Percentiles rank a stretch among this genome's conserved stretches.
phyloP scores from a whole-genome alignment of 1,284 basidiomycete genomes.

The Puccinia novopanici region DNA sequence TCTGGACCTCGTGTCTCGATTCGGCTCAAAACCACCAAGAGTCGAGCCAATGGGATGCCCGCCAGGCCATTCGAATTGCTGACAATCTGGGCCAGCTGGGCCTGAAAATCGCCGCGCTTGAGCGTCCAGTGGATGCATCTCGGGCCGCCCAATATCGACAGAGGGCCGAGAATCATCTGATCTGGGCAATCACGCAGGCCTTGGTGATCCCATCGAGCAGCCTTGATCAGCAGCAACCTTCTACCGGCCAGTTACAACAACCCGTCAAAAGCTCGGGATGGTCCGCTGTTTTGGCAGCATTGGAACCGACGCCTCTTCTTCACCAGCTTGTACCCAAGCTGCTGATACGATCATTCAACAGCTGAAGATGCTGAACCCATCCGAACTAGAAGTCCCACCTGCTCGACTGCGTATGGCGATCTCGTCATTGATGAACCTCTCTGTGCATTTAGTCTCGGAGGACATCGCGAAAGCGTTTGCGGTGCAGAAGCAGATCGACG shows the following conservation, averaged over 20 bases:
- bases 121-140: background rate
- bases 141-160: background rate
- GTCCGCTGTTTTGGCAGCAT: background rate
- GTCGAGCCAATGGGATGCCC: slow-evolving; percentile 16
- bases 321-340: background rate
- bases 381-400: background rate
- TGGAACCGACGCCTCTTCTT: background rate
- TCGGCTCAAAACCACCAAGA: background rate
- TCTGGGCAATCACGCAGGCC: slow-evolving; percentile 38
- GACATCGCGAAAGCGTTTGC: slow-evolving; percentile 18
- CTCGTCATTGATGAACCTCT: slow-evolving; percentile 17
- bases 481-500: slow-evolving; percentile 21
- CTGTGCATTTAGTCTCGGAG: slow-evolving; percentile 28
- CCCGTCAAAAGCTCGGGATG: background rate
- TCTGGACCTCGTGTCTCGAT: slow-evolving; percentile 29
- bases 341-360: too few species aligned
- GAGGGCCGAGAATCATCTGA: slow-evolving; percentile 30
- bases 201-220: slow-evolving; percentile 2
- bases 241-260: background rate
- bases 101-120: slow-evolving; percentile 23
- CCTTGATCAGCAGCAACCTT: background rate
- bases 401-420: slow-evolving; percentile 12
- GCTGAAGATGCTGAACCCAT: too few species aligned
- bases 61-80: slow-evolving; percentile 31
- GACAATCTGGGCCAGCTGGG: slow-evolving; percentile 25